Conservation (phyloP, 805 yeast genomes). For the Torulaspora quercuum region DNA sequence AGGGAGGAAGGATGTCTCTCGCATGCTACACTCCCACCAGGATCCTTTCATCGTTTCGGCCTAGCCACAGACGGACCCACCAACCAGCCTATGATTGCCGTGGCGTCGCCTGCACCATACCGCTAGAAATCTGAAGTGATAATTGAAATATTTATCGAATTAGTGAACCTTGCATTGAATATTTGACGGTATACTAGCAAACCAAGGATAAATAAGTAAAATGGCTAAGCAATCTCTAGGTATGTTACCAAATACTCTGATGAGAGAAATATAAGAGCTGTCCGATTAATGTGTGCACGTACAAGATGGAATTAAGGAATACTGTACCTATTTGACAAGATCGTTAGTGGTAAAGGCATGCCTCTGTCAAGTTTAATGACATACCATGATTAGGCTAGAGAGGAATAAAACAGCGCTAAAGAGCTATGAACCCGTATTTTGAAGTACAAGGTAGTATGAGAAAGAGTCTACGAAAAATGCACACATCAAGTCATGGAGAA, state of each 20-base stretch:
- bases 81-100: conserved; percentile 1
- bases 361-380: too few relatives aligned
- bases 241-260: conserved; percentile 37
- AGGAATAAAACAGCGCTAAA: too few relatives aligned
- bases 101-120: conserved; percentile 1
- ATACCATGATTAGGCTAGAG: too few relatives aligned
- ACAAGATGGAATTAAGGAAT: not conserved
- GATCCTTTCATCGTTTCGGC: too few relatives aligned
- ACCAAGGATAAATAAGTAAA: conserved; percentile 22
- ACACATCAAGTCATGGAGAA: not conserved
- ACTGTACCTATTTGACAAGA: too few relatives aligned
- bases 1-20: too few relatives aligned
- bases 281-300: too few relatives aligned
- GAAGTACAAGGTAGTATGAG: too few relatives aligned
- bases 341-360: too few relatives aligned
- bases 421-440: too few relatives aligned
- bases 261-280: too few relatives aligned
- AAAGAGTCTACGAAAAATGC: not conserved
- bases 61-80: not conserved
- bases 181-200: conserved; percentile 7
- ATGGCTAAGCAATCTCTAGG: conserved; percentile 53
- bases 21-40: too few relatives aligned
- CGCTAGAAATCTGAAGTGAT: conserved; percentile 1
- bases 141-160: conserved; percentile 6
- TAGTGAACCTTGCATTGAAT: conserved; percentile 5